Conservation (phyloP, 345 rosid species). For the Garcia nutans region DNA sequence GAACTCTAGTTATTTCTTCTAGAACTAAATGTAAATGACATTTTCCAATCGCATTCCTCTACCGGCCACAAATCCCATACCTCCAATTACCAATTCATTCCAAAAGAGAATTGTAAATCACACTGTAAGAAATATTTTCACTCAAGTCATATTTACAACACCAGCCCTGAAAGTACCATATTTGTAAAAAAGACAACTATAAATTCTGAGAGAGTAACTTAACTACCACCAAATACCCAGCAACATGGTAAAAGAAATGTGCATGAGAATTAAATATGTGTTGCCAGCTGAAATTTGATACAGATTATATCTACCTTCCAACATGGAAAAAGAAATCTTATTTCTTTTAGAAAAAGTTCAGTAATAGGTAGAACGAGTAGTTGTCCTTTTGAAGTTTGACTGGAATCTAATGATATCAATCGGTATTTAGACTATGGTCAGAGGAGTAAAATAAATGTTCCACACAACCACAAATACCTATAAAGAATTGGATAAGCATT, state of each 20-base stretch:
- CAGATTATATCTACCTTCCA: not conserved
- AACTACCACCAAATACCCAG: not conserved
- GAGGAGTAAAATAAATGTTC: slow-evolving; percentile 2
- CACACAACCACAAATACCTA: slow-evolving; percentile 48
- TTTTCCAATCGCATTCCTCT: not conserved
- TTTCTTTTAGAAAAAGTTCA: not conserved
- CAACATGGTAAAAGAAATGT: not conserved
- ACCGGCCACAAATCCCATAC: not conserved
- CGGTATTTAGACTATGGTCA: not conserved
- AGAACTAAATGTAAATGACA: not conserved
- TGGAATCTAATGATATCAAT: not conserved
- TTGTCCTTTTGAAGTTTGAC: slow-evolving; percentile 1
- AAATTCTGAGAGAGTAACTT: not conserved
- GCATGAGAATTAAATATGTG: not conserved
- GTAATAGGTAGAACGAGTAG: not conserved
- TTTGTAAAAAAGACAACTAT: not conserved
- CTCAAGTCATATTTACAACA: too few relatives aligned
- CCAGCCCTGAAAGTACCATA: not conserved
- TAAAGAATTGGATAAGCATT: slow-evolving; percentile 48
- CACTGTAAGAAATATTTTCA: too few relatives aligned
- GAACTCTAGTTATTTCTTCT: not conserved
- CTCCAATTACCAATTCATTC: not conserved
- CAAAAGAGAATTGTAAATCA: too few relatives aligned
- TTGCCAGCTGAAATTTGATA: not conserved
- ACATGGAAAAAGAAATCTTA: not conserved